Percentiles rank a stretch among this genome's conserved stretches.
phyloP scores from a whole-genome alignment of 2,329 filamentous ascomycete genomes.

The Ceratocystis destructans region DNA sequence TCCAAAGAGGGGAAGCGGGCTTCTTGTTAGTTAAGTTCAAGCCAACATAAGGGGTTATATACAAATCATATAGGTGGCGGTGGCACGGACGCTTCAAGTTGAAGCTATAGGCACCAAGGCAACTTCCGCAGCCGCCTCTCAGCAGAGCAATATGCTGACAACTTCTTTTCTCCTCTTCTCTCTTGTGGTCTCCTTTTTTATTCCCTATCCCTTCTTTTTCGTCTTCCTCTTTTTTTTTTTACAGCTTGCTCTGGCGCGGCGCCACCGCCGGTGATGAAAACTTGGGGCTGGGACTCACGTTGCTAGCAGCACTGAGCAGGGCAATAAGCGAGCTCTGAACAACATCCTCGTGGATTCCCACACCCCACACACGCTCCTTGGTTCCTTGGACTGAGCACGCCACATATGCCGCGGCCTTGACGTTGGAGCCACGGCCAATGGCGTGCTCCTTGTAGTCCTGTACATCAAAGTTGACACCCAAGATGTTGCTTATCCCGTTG shows the following conservation, averaged over 20 bases:
- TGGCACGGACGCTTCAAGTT: neutral
- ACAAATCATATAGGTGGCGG: slow-evolving; percentile 4
- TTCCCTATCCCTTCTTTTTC: neutral
- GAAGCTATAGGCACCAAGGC: neutral
- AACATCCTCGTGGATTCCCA: slow-evolving; percentile 84
- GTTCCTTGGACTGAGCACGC: slow-evolving; percentile 62
- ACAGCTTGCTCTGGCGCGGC: slow-evolving; percentile 21
- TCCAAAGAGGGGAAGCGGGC: neutral
- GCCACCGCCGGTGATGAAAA: slow-evolving; percentile 11
- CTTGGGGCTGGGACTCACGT: slow-evolving; percentile 43
- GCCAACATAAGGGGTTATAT: neutral
- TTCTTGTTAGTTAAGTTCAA: neutral
- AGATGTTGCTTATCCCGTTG: slow-evolving; percentile 58
- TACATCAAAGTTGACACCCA: slow-evolving; percentile 74
- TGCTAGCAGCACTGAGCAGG: slow-evolving; percentile 70
- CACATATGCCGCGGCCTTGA: slow-evolving; percentile 92
- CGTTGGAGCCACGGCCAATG: slow-evolving; percentile 64
- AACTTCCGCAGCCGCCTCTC: neutral
- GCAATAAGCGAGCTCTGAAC: slow-evolving; percentile 81
- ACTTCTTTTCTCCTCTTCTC: neutral
- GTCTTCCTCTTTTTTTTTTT: slow-evolving; percentile 1
- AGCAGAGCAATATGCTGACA: neutral
- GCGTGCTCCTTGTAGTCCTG: slow-evolving; percentile 94
- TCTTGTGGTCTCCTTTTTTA: neutral
- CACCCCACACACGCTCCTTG: slow-evolving; percentile 69